Conservation (phyloP, 257 asterid species). For the Scutellaria minor region DNA sequence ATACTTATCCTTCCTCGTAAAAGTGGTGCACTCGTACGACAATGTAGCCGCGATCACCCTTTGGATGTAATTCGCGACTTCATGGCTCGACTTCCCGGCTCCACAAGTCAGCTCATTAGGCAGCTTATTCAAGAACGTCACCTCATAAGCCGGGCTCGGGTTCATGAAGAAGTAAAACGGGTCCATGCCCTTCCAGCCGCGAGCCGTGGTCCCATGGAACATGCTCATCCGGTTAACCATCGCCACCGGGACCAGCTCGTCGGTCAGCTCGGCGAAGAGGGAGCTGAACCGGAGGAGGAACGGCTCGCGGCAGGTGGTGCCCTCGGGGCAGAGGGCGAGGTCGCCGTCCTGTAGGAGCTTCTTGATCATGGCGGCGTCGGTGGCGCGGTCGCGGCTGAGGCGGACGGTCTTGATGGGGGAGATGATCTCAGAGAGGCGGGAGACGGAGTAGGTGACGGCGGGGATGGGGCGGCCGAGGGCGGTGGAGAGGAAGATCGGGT, state of each 20-base stretch:
- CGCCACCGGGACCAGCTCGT: constrained; percentile 79
- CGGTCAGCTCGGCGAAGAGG: constrained; percentile 73
- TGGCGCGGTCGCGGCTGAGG: constrained; percentile 60
- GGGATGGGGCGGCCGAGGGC: constrained; percentile 79
- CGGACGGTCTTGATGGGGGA: constrained; percentile 77
- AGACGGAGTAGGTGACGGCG: constrained; percentile 71
- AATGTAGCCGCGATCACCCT: constrained; percentile 63
- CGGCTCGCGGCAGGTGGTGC: constrained; percentile 84
- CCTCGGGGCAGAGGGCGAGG: constrained; percentile 78
- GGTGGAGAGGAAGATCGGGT: constrained; percentile 73
- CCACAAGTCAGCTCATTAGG: constrained; percentile 57
- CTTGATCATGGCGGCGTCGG: constrained; percentile 67
- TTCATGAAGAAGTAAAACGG: constrained; percentile 88
- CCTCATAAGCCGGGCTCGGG: constrained; percentile 81
- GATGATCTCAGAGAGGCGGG: constrained; percentile 72
- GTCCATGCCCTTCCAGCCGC: constrained; percentile 93
- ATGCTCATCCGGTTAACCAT: constrained; percentile 66
- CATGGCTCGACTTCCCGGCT: constrained; percentile 74
- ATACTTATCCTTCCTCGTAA: constrained; percentile 89
- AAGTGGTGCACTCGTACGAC: constrained; percentile 72
- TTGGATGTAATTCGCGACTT: constrained; percentile 80
- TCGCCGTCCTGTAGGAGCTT: constrained; percentile 61
- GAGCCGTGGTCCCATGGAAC: constrained; percentile 88
- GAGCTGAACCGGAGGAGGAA: constrained; percentile 73
- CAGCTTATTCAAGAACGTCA: constrained; percentile 65